These are phyloP conservation scores for Trichosanthes cucumerina DNA, from an alignment of 306 rosid species.

Conservation along the genomic window DNA sequence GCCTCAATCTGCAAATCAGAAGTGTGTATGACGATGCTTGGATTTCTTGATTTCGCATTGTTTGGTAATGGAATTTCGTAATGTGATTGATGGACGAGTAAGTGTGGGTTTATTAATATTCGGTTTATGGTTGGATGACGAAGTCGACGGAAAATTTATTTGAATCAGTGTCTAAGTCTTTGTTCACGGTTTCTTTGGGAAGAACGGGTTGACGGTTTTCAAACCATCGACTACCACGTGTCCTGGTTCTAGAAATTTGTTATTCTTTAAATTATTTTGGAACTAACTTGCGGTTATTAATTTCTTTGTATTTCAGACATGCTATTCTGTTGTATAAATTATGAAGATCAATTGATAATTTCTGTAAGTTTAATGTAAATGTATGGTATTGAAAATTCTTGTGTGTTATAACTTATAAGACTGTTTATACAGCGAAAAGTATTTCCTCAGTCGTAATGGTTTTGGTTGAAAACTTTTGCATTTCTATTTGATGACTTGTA, in stretches of 20 bases:
- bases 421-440: background rate
- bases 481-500: background rate
- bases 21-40: background rate
- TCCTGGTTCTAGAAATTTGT: background rate
- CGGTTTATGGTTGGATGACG: background rate
- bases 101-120: background rate
- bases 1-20: constrained; percentile 1
- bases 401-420: background rate
- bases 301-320: background rate
- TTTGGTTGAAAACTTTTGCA: background rate
- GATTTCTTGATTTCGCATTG: constrained; percentile 8
- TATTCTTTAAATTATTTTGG: background rate
- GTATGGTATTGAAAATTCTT: background rate
- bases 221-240: background rate
- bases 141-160: background rate
- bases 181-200: background rate
- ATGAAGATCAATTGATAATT: background rate
- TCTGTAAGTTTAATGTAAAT: background rate
- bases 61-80: background rate
- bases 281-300: background rate
- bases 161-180: background rate
- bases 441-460: background rate
- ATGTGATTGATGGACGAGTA: constrained; percentile 1
- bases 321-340: background rate
- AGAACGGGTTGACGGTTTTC: background rate